Evolutionary conservation across 1,284 basidiomycete genomes (phyloP).

Genomic region (Sanghuangporus baumii): DNA sequence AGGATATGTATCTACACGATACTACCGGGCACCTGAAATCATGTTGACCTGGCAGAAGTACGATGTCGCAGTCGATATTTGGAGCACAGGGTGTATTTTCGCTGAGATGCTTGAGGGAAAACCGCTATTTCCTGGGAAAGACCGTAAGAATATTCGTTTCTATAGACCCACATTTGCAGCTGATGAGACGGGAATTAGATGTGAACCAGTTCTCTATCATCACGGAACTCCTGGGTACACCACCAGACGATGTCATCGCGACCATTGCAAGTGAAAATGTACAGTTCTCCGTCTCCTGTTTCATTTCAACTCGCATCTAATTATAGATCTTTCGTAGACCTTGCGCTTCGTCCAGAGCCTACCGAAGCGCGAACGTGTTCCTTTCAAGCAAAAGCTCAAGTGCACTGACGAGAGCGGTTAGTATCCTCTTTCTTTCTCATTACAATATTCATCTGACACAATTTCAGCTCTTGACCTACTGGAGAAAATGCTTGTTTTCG

Average conservation of each 20-base stretch:
- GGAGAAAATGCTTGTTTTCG: constrained; percentile 99
- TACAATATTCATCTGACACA: neutral
- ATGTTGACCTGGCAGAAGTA: constrained; percentile 99
- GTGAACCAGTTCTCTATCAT: constrained; percentile 99
- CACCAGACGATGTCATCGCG: constrained; percentile 98
- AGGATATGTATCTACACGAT: constrained; percentile 97
- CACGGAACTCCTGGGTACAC: constrained; percentile 95
- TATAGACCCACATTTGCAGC: neutral
- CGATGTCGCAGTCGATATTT: constrained; percentile 98
- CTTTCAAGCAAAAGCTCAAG: constrained; percentile 91
- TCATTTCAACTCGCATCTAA: neutral
- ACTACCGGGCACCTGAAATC: constrained; percentile 99
- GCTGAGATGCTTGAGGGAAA: constrained; percentile 99
- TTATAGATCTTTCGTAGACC: constrained; percentile 53
- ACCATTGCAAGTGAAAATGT: constrained; percentile 99
- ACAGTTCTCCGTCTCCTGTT: constrained; percentile 25
- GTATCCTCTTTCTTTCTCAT: constrained; percentile 19
- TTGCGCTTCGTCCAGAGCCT: constrained; percentile 98
- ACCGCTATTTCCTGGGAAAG: constrained; percentile 98
- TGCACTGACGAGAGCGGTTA: constrained; percentile 83
- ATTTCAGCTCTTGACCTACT: constrained; percentile 84
- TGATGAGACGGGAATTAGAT: constrained; percentile 44
- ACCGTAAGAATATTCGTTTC: constrained; percentile 54
- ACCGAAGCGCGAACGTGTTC: constrained; percentile 93
- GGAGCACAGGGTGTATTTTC: constrained; percentile 99